phyloP scores from a whole-genome alignment of 1,284 basidiomycete species.

The Heliocybe sulcata region DNA sequence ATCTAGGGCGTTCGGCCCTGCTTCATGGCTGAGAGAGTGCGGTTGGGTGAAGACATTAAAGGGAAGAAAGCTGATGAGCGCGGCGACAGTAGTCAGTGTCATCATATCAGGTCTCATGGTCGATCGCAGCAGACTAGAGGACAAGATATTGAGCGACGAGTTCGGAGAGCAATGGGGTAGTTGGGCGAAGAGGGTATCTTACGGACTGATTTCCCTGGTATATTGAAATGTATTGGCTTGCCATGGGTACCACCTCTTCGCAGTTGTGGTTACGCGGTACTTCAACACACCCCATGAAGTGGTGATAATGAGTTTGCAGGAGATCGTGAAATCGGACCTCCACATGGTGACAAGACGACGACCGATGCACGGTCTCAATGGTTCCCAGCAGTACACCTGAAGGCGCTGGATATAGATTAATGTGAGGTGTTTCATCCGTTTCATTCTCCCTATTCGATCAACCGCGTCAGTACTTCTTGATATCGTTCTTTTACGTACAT shows the following conservation, averaged over 20 bases:
- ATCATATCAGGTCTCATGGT: not conserved
- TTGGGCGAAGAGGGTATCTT: slow-evolving; percentile 10
- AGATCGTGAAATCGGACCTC: too few relatives aligned
- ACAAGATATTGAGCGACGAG: slow-evolving; percentile 7
- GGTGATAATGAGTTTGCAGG: too few relatives aligned
- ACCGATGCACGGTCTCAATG: too few relatives aligned
- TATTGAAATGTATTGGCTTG: too few relatives aligned
- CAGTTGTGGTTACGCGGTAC: not conserved
- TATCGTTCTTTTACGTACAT: too few relatives aligned
- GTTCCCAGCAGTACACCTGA: too few relatives aligned
- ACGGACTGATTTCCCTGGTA: slow-evolving; percentile 10
- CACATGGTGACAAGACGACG: too few relatives aligned
- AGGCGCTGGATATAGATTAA: too few relatives aligned
- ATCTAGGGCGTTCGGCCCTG: not conserved
- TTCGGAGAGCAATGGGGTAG: slow-evolving; percentile 12
- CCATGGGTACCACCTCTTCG: too few relatives aligned
- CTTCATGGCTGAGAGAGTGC: slow-evolving; percentile 5
- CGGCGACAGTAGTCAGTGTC: not conserved
- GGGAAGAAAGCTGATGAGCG: not conserved
- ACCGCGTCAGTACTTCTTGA: too few relatives aligned
- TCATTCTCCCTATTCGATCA: too few relatives aligned
- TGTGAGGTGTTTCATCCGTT: too few relatives aligned
- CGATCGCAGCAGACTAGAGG: slow-evolving; percentile 7
- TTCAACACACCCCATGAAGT: not conserved
- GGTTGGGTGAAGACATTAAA: not conserved